Conservation (phyloP, 768 basidiomycete species). For the Goffeauzyma gilvescens region DNA sequence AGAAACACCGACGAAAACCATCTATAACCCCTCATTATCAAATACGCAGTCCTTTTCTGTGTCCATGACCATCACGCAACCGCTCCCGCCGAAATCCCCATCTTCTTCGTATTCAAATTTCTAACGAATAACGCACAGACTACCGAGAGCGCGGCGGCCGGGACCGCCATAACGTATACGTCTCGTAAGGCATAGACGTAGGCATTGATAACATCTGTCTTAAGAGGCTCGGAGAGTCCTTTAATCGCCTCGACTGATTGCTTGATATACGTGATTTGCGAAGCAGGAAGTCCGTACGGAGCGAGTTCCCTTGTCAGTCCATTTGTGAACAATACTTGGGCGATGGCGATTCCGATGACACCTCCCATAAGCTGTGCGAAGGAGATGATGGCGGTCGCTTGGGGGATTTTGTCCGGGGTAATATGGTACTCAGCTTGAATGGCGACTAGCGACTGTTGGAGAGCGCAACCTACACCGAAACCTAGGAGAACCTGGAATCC, state of each 20-base stretch:
- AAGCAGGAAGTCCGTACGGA: slow-evolving; percentile 19
- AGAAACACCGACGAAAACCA: no score
- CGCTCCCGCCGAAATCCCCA: slow-evolving; percentile 15
- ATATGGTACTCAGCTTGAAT: slow-evolving; percentile 22
- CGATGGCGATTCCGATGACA: slow-evolving; percentile 26
- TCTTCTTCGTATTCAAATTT: slow-evolving; percentile 21
- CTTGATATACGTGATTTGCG: slow-evolving; percentile 14
- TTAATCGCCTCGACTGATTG: slow-evolving; percentile 13
- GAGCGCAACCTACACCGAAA: slow-evolving; percentile 29
- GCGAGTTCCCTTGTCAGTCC: slow-evolving; percentile 10
- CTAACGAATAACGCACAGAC: slow-evolving; percentile 16
- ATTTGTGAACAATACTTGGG: slow-evolving; percentile 9
- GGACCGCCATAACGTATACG: slow-evolving; percentile 21
- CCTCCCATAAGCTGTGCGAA: slow-evolving; percentile 25
- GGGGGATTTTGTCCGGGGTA: slow-evolving; percentile 8
- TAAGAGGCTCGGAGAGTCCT: slow-evolving; percentile 14
- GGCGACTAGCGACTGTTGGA: slow-evolving; percentile 26
- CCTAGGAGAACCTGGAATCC: slow-evolving; percentile 36
- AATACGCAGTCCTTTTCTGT: no score
- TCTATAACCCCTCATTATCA: no score
- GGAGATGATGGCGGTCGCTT: slow-evolving; percentile 25
- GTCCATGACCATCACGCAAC: slow-evolving; percentile 4
- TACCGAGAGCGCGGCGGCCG: slow-evolving; percentile 7
- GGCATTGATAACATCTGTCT: slow-evolving; percentile 19
- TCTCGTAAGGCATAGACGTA: slow-evolving; percentile 22